Evolutionary conservation across 148 eudicot species (phyloP).

Genomic region (Fallopia convolvulus): DNA sequence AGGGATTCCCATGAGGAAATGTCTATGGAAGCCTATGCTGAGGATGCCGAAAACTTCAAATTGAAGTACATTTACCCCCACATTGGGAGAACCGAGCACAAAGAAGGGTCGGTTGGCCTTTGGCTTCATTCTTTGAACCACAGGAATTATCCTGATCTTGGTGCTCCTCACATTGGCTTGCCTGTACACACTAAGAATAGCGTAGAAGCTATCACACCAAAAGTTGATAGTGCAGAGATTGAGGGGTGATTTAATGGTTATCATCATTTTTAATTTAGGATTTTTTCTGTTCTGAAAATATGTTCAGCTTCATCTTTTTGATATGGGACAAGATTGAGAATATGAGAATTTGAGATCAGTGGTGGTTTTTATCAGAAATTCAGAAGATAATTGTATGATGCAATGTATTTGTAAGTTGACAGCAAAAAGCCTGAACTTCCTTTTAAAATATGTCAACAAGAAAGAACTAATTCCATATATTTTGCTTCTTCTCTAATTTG

Average conservation of each 20-base stretch:
- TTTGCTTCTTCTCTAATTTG: no score
- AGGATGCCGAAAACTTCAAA: conserved; percentile 78
- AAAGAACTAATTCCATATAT: no score
- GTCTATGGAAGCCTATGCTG: conserved; percentile 69
- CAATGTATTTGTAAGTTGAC: no score
- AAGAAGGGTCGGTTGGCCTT: conserved; percentile 64
- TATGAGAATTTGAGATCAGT: no score
- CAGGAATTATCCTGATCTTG: conserved; percentile 66
- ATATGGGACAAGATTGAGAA: no score
- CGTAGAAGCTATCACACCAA: not conserved
- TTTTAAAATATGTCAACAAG: no score
- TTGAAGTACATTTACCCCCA: conserved; percentile 71
- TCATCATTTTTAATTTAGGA: no score
- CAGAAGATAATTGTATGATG: no score
- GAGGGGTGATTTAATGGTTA: not conserved
- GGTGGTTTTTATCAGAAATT: no score
- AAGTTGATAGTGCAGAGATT: not conserved
- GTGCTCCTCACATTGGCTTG: not conserved
- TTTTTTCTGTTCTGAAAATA: no score
- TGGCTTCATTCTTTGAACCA: conserved; percentile 89
- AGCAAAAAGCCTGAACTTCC: no score
- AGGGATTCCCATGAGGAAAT: conserved; percentile 66
- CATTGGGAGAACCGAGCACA: conserved; percentile 66
- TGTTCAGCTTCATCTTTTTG: no score
- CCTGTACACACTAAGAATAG: not conserved